These are phyloP conservation scores for Escallonia herrerae DNA, from an alignment of 129 eudicot genomes.

Conservation along the genomic window DNA sequence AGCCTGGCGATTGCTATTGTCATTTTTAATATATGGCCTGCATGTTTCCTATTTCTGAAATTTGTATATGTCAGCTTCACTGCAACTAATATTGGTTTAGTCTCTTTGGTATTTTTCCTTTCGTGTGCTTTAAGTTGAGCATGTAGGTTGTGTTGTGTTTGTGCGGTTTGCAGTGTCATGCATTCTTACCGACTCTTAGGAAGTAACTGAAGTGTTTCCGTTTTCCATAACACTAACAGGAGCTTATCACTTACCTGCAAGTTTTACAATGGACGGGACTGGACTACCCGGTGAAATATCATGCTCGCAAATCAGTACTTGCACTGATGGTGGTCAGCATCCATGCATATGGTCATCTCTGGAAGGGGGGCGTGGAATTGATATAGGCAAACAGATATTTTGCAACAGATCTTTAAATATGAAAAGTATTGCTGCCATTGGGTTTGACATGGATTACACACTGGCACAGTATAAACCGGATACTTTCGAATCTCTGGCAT, in stretches of 20 bases:
- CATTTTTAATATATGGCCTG: not conserved
- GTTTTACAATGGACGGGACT: slow-evolving; percentile 39
- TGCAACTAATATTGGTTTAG: not conserved
- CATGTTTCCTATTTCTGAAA: not conserved
- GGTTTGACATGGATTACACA: slow-evolving; percentile 95
- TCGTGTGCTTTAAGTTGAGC: not conserved
- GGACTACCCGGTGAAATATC: slow-evolving; percentile 18
- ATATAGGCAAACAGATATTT: slow-evolving; percentile 70
- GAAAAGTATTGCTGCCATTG: slow-evolving; percentile 83
- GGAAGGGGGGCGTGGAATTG: slow-evolving; percentile 53
- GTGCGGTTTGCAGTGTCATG: not conserved
- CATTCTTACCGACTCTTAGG: slow-evolving; percentile 3
- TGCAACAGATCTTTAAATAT: slow-evolving; percentile 89
- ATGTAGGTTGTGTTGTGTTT: not conserved
- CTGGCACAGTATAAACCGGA: slow-evolving; percentile 95
- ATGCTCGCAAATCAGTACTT: slow-evolving; percentile 21
- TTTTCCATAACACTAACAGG: slow-evolving; percentile 36
- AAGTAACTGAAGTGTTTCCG: not conserved
- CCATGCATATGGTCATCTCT: slow-evolving; percentile 75
- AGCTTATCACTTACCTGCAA: slow-evolving; percentile 25
- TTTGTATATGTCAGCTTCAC: not conserved
- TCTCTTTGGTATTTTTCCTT: not conserved
- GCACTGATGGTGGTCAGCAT: slow-evolving; percentile 24
- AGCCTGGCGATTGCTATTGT: not conserved
- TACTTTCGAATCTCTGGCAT: slow-evolving; percentile 96